These are phyloP conservation scores for Cyanidiococcus yangmingshanensis DNA, from an alignment of 23 red algal species.

Conservation along the genomic window DNA sequence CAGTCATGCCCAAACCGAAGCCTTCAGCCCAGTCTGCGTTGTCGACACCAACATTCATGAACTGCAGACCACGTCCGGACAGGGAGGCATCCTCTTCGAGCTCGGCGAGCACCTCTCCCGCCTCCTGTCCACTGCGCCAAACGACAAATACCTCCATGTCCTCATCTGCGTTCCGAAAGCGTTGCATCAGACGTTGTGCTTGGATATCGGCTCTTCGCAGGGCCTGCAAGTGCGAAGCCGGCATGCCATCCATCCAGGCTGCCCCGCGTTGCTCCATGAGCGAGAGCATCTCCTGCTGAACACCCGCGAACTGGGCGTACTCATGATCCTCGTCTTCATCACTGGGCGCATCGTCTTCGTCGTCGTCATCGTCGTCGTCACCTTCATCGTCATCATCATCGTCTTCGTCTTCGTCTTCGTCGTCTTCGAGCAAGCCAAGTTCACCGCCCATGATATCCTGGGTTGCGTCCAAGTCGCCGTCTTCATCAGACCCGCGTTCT, in stretches of 20 bases:
- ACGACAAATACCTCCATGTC: conserved; percentile 9
- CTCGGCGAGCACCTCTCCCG: not conserved
- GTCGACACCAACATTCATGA: not conserved
- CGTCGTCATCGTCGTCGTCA: conserved; percentile 2
- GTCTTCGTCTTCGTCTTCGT: conserved; percentile 2
- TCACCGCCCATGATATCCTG: not conserved
- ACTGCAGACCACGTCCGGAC: not conserved
- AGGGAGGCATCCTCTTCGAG: not conserved
- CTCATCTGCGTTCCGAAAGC: not conserved
- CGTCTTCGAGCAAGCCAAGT: not conserved
- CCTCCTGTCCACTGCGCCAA: not conserved
- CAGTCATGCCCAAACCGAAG: not conserved
- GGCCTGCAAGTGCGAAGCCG: not conserved
- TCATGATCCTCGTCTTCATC: conserved; percentile 8
- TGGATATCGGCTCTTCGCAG: not conserved
- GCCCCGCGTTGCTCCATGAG: not conserved
- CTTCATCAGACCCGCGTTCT: not conserved
- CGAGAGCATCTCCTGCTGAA: conserved; percentile 2
- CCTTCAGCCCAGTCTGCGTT: not conserved
- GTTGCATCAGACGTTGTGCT: not conserved
- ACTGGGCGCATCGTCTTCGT: not conserved
- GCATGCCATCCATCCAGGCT: conserved; percentile 11
- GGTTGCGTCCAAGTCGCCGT: not conserved
- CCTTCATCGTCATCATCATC: conserved; percentile 22
- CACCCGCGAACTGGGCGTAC: not conserved